These are phyloP conservation scores for Byssoonygena ceratinophila DNA, from an alignment of 2,329 filamentous ascomycete species.

Conservation along the genomic window DNA sequence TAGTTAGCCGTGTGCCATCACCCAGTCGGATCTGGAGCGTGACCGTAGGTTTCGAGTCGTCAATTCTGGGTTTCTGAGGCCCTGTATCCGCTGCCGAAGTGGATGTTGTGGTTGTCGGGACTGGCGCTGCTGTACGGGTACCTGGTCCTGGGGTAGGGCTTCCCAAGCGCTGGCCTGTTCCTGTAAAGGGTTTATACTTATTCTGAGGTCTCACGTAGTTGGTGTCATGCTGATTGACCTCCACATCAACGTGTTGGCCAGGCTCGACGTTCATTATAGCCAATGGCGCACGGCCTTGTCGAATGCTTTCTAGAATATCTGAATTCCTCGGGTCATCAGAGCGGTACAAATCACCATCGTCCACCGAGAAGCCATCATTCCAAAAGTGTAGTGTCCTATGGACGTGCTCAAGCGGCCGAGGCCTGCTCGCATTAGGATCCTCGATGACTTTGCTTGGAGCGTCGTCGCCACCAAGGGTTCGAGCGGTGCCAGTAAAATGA, in stretches of 20 bases:
- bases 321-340: slow-evolving; percentile 54
- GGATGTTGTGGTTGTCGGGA: slow-evolving; percentile 21
- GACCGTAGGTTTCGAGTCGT: slow-evolving; percentile 48
- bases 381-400: slow-evolving; percentile 53
- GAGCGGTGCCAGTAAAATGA: slow-evolving; percentile 51
- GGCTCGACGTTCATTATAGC: slow-evolving; percentile 53
- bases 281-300: slow-evolving; percentile 52
- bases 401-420: slow-evolving; percentile 41
- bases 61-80: slow-evolving; percentile 39
- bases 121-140: slow-evolving; percentile 28
- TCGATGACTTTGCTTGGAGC: slow-evolving; percentile 48
- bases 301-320: slow-evolving; percentile 52
- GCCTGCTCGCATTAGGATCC: slow-evolving; percentile 38
- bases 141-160: slow-evolving; percentile 50
- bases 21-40: slow-evolving; percentile 54
- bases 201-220: slow-evolving; percentile 54
- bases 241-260: slow-evolving; percentile 55
- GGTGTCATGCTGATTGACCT: slow-evolving; percentile 53
- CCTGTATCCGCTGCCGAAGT: slow-evolving; percentile 19
- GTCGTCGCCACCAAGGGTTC: slow-evolving; percentile 56
- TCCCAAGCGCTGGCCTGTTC: slow-evolving; percentile 51
- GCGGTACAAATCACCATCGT: slow-evolving; percentile 53
- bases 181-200: slow-evolving; percentile 53
- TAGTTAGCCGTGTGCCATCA: slow-evolving; percentile 50
- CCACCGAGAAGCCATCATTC: slow-evolving; percentile 56